Base-by-base conservation (phyloP, 257 asterid species). In the Penstemon davidsonii region DNA sequence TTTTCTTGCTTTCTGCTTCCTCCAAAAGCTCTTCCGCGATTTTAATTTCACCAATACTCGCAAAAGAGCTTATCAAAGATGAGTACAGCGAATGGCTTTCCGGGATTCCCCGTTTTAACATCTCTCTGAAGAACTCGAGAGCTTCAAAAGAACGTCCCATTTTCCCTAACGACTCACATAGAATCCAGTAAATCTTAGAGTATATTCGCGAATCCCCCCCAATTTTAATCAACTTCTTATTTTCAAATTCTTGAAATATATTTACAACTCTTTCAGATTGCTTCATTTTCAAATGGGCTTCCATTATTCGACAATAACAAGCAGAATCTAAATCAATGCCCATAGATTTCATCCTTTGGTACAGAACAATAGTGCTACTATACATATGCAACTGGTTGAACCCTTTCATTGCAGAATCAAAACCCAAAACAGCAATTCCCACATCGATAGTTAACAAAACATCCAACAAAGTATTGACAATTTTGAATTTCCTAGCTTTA, bases 371-470 rank as follows among this genome's bases (percentile, higher is more conserved):
- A 1, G 86, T 78, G 60, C 85, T 88, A 63, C 86, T 81, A 47
- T 87, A 91, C 99, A 94, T 94, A 72, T 91, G 96, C 85, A 94
- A 65, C 75, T 83, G 83, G 55, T 91, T 94, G 55, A 76, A 94
- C 12, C 97, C 95, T 82, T 77, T 94, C 96, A 94, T 85, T 3
- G 97, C 94, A 33, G 75, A 82, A 71, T 82, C 96, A 55, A 87
- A 88, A 15, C 91, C 96, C 18, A 73, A 40, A 71, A 80, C 82
- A 53, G 91, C 89, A 36, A 71, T 67, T 9, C 58, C 74, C 42
- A 40, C 66, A 71, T 91, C 87, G 40, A 3, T 53, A 33, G 62
- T 64, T 69, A 82, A 58, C 58, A 87, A 72, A n/a, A 75, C 44
- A 3, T 82, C 85, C 43, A 94, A 86, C 44, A 94, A 70, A 67